Evolutionary conservation across 352 stramenopile species (phyloP), one percentile per base, ranked within the genome.

Genomic region (Phytophthora idaei): DNA sequence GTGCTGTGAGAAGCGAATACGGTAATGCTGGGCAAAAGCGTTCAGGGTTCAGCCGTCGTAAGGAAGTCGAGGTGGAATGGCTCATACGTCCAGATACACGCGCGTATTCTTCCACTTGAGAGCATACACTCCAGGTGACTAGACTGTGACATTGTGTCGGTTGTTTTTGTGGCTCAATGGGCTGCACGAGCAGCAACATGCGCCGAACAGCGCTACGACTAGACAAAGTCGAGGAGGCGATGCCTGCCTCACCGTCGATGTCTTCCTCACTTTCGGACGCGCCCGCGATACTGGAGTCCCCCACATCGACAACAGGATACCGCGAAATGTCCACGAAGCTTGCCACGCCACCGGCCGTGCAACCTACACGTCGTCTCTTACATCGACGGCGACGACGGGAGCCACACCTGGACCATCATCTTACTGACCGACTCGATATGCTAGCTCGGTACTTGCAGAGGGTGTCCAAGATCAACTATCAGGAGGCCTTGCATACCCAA

Each of bases 131-230:
- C 37, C 39, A 17, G 47, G 5, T 4, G 5, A 36, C 15, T 25
- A 17, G 14, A 39, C 47, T 15, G 31, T 53, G 54, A 17, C 42
- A 29, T 48, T 39, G 25, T 59, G 27, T 31, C 37, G 55, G 25
- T 36, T 41, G 48, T 34, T 57, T 66, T 61, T 57, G 57, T 59
- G 37, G 28, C 29, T 39, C 28, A 70, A 77, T 77, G 69, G 65
- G 69, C 54, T 77, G 69, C 52, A 71, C 55, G 15, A 77, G 49
- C 56, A 77, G 69, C 52, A 73, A 11, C 39, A 67, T 49, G 57
- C 67, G 63, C 17, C 52, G 28, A 32, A 58, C 58, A n/a, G 49
- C 28, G 10, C 59, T 47, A 62, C 65, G 48, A 67, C 42, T 67
- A 27, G 59, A 67, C 49, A 70, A 74, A 62, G 44, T 47, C 53